Conservation (phyloP, 116 monocot species). For the Cymodocea nodosa region DNA sequence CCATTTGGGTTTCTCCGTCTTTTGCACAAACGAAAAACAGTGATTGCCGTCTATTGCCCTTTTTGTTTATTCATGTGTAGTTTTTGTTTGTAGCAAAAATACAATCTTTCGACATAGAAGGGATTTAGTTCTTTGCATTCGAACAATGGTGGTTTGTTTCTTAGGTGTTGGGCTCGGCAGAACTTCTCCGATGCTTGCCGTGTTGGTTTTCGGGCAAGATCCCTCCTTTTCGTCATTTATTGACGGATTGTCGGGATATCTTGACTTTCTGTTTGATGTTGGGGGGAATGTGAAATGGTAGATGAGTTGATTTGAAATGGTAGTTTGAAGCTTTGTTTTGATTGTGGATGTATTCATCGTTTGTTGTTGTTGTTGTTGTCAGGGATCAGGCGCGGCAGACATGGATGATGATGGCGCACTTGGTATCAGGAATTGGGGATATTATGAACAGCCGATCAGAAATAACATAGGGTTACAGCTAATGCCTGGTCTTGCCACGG, state of each 20-base stretch:
- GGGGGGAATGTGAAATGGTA: not conserved
- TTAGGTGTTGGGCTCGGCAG: no score
- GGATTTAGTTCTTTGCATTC: no score
- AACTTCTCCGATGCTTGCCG: no score
- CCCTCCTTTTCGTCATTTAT: not conserved
- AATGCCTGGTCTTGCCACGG: conserved; percentile 23
- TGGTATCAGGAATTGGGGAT: conserved; percentile 24
- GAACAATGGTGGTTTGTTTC: no score
- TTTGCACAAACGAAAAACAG: no score
- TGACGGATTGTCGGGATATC: not conserved
- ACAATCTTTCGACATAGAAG: no score
- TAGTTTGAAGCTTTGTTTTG: no score
- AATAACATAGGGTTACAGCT: conserved; percentile 33
- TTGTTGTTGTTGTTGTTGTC: not conserved
- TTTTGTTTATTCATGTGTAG: no score
- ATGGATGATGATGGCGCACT: conserved; percentile 19
- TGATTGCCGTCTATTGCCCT: no score
- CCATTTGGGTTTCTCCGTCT: no score
- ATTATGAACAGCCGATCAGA: conserved; percentile 27
- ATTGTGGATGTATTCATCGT: not conserved
- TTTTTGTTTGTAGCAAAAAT: no score
- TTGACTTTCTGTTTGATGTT: not conserved
- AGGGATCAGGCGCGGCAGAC: not conserved
- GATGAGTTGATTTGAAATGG: not conserved
- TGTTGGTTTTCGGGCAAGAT: not conserved